Percentiles rank a stretch among this genome's conserved stretches.
Conservation (phyloP, 345 rosid genomes). For the Pseudoturritis turrita region DNA sequence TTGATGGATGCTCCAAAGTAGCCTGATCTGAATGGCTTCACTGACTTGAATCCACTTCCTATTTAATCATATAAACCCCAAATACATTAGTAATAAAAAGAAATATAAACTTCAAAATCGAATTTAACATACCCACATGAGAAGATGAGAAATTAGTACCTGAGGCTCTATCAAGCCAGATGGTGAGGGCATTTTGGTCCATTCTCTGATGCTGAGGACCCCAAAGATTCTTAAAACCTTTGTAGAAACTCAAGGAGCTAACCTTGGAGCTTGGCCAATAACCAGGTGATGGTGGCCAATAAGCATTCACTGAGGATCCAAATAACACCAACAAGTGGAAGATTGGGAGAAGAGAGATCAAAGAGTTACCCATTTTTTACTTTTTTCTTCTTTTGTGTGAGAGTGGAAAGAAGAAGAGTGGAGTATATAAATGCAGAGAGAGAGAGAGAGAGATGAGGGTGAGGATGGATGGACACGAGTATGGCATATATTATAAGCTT, state of each 20-base stretch:
- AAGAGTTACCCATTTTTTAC: conserved; percentile 25
- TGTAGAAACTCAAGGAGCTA: conserved; percentile 55
- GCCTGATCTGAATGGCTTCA: conserved; percentile 80
- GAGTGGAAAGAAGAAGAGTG: conserved; percentile 28
- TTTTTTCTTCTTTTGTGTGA: conserved; percentile 6
- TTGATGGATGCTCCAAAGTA: conserved; percentile 86
- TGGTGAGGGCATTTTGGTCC: conserved; percentile 60
- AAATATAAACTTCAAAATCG: conserved; percentile 13
- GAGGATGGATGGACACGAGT: conserved; percentile 27
- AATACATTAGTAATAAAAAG: background rate
- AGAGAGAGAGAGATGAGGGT: conserved; percentile 24
- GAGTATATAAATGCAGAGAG: conserved; percentile 39
- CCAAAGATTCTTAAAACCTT: conserved; percentile 88
- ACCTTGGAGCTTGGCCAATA: conserved; percentile 89
- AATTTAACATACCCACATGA: background rate
- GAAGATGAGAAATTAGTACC: conserved; percentile 35
- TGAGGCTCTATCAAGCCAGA: conserved; percentile 88
- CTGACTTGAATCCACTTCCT: conserved; percentile 97
- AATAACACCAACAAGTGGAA: conserved; percentile 37
- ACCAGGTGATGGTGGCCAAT: conserved; percentile 88
- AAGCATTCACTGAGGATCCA: conserved; percentile 39
- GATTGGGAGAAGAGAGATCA: conserved; percentile 24
- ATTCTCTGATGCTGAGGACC: conserved; percentile 76
- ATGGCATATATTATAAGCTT: conserved; percentile 27
- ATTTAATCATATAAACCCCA: conserved; percentile 4